Evolutionary conservation across 306 rosid genomes (phyloP), one percentile per base, ranked within the genome.

Genomic region (Quercus cerris): DNA sequence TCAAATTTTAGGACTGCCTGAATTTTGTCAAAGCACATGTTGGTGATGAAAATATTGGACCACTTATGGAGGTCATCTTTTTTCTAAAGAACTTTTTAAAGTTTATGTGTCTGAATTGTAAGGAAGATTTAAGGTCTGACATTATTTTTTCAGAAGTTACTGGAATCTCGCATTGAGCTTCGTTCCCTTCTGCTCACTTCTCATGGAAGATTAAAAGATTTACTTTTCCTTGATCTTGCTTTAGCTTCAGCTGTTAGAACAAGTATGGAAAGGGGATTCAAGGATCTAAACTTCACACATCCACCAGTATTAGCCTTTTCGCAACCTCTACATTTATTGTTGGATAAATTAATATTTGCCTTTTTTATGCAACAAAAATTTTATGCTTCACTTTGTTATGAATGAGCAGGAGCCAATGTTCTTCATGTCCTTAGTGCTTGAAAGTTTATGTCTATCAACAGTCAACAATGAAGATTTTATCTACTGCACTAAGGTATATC

Each of bases 401-500:
- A 49, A 51, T n/a, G 78, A 57, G 61, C 82, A 84, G 87, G 80
- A 84, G 20, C 63, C 54, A 56, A 77, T 81, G 80, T 84, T 73
- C 61, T 84, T 84, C 77, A 54, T 84, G 75, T 81, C 87, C 51
- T 56, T 84, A 80, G 70, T 84, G 31, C 85, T 84, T 9, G 75
- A 78, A 80, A 81, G 77, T 41, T 49, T 74, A 62, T 73, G 82
- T 58, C 41, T 84, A 70, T 84, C 85, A 59, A 57, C 71, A 0
- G 85, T 68, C 51, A 61, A 54, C 25, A 84, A 84, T 76, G 85
- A 81, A 74, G 84, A 84, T 38, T 68, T 84, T 61, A 77, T 84
- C 55, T 81, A 80, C 82, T 84, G 87, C 82, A 77, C 80, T 23
- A 81, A 81, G 87, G 85, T 84, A 52, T 71, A 14, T 63, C 73